Percentiles rank a stretch among this genome's conserved stretches.
Evolutionary conservation across 75 land plant species (phyloP).

Genomic region (Selaginella tamariscina): DNA sequence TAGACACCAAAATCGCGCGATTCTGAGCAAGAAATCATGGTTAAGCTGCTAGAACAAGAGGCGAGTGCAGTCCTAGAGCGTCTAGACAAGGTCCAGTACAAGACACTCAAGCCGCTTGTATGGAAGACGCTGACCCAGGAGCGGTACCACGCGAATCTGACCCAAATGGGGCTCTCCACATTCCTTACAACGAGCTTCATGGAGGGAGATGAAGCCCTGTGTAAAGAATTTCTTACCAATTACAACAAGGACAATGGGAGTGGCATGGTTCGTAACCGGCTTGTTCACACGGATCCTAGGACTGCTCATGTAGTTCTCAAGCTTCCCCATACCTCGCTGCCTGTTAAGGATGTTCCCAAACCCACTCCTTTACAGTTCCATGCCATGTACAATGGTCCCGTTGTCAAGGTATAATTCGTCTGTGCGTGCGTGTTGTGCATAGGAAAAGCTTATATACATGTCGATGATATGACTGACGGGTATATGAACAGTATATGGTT

Average conservation of each 20-base stretch:
- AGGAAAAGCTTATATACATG: too few species aligned
- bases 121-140: slow-evolving; percentile 2
- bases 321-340: background rate
- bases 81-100: background rate
- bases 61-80: too few species aligned
- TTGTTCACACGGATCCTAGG: slow-evolving; percentile 6
- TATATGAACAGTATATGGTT: too few species aligned
- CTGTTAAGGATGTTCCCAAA: slow-evolving; percentile 11
- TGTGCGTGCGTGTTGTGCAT: too few species aligned
- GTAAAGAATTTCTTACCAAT: background rate
- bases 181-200: background rate
- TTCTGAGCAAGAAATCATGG: too few species aligned
- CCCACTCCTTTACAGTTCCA: background rate
- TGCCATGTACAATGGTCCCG: background rate
- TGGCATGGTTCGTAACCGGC: background rate
- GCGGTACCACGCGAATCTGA: background rate
- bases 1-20: too few species aligned
- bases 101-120: slow-evolving; percentile 5
- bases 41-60: too few species aligned
- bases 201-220: slow-evolving; percentile 8
- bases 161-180: background rate
- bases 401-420: slow-evolving; percentile 4
- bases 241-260: background rate
- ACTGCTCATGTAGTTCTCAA: background rate
- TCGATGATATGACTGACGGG: too few species aligned